Evolutionary conservation across 257 asterid genomes (phyloP).

Genomic region (Solanum rostratum): DNA sequence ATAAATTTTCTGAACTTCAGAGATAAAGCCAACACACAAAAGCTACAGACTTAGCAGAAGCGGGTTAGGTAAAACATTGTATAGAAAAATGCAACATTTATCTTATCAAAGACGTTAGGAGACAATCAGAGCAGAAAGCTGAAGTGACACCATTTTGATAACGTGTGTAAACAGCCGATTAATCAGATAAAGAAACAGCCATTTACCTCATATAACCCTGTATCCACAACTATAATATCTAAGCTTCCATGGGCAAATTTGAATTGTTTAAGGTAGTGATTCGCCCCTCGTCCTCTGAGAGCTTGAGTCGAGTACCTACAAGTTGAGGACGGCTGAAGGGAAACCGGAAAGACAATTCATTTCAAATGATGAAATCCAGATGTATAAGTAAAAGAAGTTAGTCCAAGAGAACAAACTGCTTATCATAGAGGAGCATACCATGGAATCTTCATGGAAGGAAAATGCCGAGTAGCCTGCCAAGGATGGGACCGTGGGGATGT

Average conservation of each 20-base stretch:
- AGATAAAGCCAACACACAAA: background rate
- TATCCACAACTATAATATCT: constrained; percentile 41
- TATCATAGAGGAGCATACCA: constrained; percentile 29
- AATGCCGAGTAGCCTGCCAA: constrained; percentile 38
- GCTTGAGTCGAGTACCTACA: constrained; percentile 45
- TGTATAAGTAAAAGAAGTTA: background rate
- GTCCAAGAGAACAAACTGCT: background rate
- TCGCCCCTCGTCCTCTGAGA: constrained; percentile 14
- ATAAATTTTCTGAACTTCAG: background rate
- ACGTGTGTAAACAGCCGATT: background rate
- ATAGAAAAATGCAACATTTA: background rate
- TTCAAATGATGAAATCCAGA: background rate
- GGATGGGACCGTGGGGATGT: background rate
- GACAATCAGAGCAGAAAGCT: background rate
- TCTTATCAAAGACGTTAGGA: background rate
- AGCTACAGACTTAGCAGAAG: background rate
- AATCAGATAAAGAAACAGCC: background rate
- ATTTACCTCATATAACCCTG: constrained; percentile 37
- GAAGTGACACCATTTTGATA: background rate
- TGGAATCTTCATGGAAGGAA: constrained; percentile 27
- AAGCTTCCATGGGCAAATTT: constrained; percentile 25
- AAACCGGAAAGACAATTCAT: background rate
- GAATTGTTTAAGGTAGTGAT: constrained; percentile 23
- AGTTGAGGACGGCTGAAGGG: constrained; percentile 5
- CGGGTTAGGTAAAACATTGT: background rate